phyloP scores from a whole-genome alignment of 1,139 yeast genomes.

The Eremothecium gossypii region DNA sequence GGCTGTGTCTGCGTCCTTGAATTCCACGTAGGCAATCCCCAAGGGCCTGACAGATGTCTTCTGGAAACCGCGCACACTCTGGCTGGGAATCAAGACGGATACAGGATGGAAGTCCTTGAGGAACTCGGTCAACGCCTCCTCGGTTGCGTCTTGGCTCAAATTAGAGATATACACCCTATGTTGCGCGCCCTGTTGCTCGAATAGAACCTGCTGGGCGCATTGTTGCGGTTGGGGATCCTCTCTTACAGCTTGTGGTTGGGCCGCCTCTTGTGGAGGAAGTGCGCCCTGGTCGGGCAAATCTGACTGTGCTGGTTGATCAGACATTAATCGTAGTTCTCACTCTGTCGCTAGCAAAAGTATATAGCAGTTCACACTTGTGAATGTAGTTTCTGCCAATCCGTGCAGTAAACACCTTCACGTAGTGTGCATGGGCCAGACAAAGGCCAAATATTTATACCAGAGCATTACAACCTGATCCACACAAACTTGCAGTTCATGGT shows the following conservation, averaged over 20 bases:
- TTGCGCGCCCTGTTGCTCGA: slow-evolving; percentile 6
- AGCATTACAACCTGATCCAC: not conserved
- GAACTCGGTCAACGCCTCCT: slow-evolving; percentile 40
- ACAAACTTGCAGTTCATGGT: no score
- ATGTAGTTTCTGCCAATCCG: not conserved
- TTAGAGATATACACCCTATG: slow-evolving; percentile 42
- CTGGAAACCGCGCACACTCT: slow-evolving; percentile 41
- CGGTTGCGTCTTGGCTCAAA: slow-evolving; percentile 44
- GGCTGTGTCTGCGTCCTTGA: slow-evolving; percentile 42
- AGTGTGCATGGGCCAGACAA: no score
- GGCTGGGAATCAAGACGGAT: slow-evolving; percentile 45
- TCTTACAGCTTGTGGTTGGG: not conserved
- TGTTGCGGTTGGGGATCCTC: not conserved
- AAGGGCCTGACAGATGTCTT: slow-evolving; percentile 38
- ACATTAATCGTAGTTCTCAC: slow-evolving; percentile 1
- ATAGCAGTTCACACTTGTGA: slow-evolving; percentile 5
- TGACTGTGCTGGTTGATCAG: slow-evolving; percentile 2
- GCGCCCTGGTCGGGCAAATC: not conserved
- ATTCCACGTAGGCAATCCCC: slow-evolving; percentile 62
- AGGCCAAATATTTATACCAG: not conserved
- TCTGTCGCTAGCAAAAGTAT: slow-evolving; percentile 4
- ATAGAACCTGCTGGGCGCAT: not conserved
- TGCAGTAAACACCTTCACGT: no score
- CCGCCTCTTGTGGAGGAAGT: not conserved
- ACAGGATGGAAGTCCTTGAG: slow-evolving; percentile 32